Evolutionary conservation across 495 filamentous ascomycete genomes (phyloP), one percentile per base, ranked within the genome.

Genomic region (Neurospora sp.): DNA sequence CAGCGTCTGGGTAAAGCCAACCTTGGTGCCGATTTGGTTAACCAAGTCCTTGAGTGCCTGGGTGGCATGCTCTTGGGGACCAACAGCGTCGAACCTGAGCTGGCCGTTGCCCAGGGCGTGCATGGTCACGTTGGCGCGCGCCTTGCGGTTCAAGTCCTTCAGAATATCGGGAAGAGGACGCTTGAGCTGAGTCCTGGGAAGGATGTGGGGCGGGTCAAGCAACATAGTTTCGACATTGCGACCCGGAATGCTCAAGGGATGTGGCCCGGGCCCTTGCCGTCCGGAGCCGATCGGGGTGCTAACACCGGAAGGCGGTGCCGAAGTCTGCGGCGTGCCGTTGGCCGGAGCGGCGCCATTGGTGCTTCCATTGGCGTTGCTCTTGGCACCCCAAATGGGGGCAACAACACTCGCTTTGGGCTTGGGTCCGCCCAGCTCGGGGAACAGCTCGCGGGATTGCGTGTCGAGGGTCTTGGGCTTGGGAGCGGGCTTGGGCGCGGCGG

Each of bases 41-140:
- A 93, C 92, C 61, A 97, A 87, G 74, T 98, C 94, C 82, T 90
- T 93, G 69, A 97, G 87, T 22, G 94, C 93, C 79, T 94, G 89
- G 72, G 90, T 89, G 18, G 94, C 91, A 70, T 90, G 89, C 71
- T 93, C 91, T 78, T 89, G 85, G 35, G 93, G 89, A 20, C 96
- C 94, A 69, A 87, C 91, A 68, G 93, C 94, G 79, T 93, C 90
- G 74, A 98, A 94, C 76, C 91, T 89, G 70, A 93, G 83, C 35
- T 86, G 85, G 8, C 91, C 92, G 73, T 87, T 87, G 42, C 89
- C 85, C n/a, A 87, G 87, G 48, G 88, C 83, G 70, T 87, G 89
- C 85, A 93, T 89, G 73, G 92, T 90, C 70, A 99, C 88, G 73
- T 88, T 92, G 61, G 93, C 93, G 79, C 93, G 92, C n/a, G 92